Evolutionary conservation across 2,329 filamentous ascomycete genomes (phyloP), one percentile per base, ranked within the genome.

Genomic region (Teratosphaeria epicoccoides): DNA sequence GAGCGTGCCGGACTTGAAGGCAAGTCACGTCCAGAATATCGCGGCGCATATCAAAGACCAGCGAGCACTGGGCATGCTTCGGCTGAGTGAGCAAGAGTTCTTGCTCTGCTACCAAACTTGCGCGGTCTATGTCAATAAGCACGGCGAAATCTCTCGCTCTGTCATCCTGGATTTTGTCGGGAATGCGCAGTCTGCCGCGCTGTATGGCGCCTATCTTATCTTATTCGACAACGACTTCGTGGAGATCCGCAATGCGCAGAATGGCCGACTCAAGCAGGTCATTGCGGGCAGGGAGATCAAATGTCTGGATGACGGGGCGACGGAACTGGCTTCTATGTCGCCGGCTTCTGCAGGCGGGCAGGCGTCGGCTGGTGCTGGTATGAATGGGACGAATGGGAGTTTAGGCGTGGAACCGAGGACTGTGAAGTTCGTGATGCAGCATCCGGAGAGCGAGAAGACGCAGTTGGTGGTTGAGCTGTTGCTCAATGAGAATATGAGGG

Each of bases 91-190:
- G 53, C 85, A 87, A 52, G 93, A 76, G 49, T 98, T 97, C 70
- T 75, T 98, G 24, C 82, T 96, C 47, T 88, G 87, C 33, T 98
- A 97, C 68, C 87, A 94, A 69, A 89, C 96, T 69, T 97, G 91
- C 61, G 93, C 90, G 17, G 90, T 98, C 7, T 98, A 97, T 64
- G 87, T 97, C 65, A 94, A 98, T 74, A 96, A 97, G 71, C 89
- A 97, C 69, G 93, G 93, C 59, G 93, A 98, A 55, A 88, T 98
- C 24, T 91, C 84, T 37, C 85, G 94, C 45, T 88, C 85, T 24
- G 88, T 97, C 53, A 90, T 97, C 63, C 95, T 98, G 89, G 89
- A 97, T 66, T 98, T 97, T 68, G 93, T 95, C n/a, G 93, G 93
- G 59, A 91, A 85, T 63, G 93, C 93, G 1, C 84, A 85, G 56